Conservation (phyloP, 2,329 filamentous ascomycete species). For the Fusarium dlaminii region DNA sequence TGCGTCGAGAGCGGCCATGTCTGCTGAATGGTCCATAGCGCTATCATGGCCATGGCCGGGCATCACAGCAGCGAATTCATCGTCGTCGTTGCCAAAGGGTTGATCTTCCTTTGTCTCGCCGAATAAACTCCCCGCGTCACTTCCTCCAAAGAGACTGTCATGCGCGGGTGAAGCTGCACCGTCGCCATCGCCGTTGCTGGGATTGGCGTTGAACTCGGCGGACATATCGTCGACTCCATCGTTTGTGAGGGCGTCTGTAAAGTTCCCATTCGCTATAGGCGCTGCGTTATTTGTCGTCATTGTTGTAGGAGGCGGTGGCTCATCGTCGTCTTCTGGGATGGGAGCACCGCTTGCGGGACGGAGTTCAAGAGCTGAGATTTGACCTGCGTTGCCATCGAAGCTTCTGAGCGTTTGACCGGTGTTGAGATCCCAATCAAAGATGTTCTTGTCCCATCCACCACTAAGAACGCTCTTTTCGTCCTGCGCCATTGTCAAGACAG, state of each 20-base stretch:
- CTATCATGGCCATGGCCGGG: constrained; percentile 52
- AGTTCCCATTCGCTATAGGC: constrained; percentile 62
- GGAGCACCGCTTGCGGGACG: constrained; percentile 79
- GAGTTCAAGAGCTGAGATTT: constrained; percentile 89
- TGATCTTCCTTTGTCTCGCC: constrained; percentile 73
- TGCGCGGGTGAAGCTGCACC: constrained; percentile 72
- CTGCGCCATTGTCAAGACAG: constrained; percentile 80
- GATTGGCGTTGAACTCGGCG: constrained; percentile 38
- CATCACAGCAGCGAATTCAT: constrained; percentile 75
- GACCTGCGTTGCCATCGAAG: constrained; percentile 80
- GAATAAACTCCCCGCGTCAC: constrained; percentile 84
- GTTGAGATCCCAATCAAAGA: constrained; percentile 95
- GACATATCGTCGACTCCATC: constrained; percentile 24
- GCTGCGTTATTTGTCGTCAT: constrained; percentile 79
- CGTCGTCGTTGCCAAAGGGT: constrained; percentile 83
- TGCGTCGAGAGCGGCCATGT: constrained; percentile 51
- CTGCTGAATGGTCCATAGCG: constrained; percentile 54
- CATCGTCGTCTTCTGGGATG: constrained; percentile 77
- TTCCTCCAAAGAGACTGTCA: constrained; percentile 83
- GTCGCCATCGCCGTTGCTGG: constrained; percentile 57
- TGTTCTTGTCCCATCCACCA: constrained; percentile 95
- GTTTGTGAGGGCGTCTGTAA: constrained; percentile 38
- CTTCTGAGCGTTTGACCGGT: constrained; percentile 79
- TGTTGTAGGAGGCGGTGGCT: constrained; percentile 69
- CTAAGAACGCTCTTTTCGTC: constrained; percentile 90